Percentiles rank a stretch among this genome's conserved stretches.
These are phyloP conservation scores for Phylloporus scabripes DNA, from an alignment of 768 basidiomycete genomes.

Conservation along the genomic window DNA sequence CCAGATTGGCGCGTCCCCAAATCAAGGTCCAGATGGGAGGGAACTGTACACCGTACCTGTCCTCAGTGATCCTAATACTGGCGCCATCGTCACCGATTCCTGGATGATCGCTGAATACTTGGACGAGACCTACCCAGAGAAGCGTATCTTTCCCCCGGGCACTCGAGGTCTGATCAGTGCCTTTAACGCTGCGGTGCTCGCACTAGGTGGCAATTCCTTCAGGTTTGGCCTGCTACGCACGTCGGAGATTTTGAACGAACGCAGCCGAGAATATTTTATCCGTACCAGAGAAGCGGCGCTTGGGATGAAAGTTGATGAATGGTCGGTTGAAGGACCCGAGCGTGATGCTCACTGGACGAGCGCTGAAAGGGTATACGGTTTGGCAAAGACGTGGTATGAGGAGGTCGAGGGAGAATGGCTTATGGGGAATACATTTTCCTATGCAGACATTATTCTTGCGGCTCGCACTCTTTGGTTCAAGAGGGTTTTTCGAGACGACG, in stretches of 20 bases:
- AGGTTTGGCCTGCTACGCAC: conserved; percentile 20
- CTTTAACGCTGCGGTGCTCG: conserved; percentile 8
- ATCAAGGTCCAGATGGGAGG: conserved; percentile 13
- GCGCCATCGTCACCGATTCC: conserved; percentile 27
- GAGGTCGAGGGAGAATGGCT: conserved; percentile 24
- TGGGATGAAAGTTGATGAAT: conserved; percentile 36
- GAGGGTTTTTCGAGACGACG: conserved; percentile 17
- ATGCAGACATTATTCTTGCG: conserved; percentile 29
- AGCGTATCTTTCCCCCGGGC: conserved; percentile 22
- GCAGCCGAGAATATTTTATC: conserved; percentile 36
- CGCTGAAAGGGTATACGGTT: conserved; percentile 12
- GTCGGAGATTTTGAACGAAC: conserved; percentile 27
- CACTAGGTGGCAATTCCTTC: background rate
- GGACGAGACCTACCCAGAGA: conserved; percentile 32
- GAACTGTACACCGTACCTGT: conserved; percentile 31
- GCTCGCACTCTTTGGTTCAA: conserved; percentile 12
- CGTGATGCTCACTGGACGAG: conserved; percentile 27
- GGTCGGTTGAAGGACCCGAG: conserved; percentile 33
- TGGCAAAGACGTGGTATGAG: conserved; percentile 19
- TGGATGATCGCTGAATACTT: conserved; percentile 33
- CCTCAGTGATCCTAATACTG: conserved; percentile 30
- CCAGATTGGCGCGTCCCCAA: conserved; percentile 23
- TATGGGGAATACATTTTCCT: conserved; percentile 28
- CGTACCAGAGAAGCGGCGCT: conserved; percentile 28
- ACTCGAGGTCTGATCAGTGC: conserved; percentile 21